Base-by-base conservation (phyloP, 352 stramenopile genomes). In the Aphanomyces astaci region DNA sequence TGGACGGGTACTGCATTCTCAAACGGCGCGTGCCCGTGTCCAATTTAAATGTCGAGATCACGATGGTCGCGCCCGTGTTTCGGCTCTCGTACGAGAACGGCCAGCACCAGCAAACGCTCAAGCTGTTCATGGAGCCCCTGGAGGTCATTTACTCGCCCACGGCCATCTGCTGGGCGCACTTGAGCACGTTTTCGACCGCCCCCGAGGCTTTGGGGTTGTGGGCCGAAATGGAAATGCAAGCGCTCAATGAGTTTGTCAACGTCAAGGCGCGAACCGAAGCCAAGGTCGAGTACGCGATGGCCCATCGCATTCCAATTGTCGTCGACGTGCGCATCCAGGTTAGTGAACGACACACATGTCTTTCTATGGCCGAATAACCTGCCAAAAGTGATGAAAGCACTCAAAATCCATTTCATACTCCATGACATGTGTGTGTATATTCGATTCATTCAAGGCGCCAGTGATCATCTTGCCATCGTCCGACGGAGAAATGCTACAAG, bases 221-320 rank as follows among this genome's bases (percentile, higher is more conserved):
- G 87, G 84, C 84, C 17, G 87, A 95, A 73, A 74, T 95, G 49
- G 86, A 95, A 73, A 86, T 95, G 19, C 85, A 87, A 1, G 92
- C 86, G 53, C 89, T 95, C 56, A 95, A 95, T 69, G 84, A 94
- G 30, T 92, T 95, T 54, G 86, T 94, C n/a, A 95, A 94, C 66
- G 73, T 95, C 2, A 93, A 92, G 64, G 78, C 86, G 15, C 76
- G 87, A 63, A 95, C 87, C 0, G 84, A 95, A 64, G 87, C 87
- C 36, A 95, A 95, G 71, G 74, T 95, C n/a, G 79, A 91, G 56
- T 94, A 94, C 56, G 85, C 90, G 30, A 90, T 95, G 84, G 84
- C 88, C 27, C 91, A 95, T 63, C 82, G 86, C 33, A 79, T 95
- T 46, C 81, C 87, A 31, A 60, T 94, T 30, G 84, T 79, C 5